phyloP scores from a whole-genome alignment of 306 rosid species.

The Sindora glabra region DNA sequence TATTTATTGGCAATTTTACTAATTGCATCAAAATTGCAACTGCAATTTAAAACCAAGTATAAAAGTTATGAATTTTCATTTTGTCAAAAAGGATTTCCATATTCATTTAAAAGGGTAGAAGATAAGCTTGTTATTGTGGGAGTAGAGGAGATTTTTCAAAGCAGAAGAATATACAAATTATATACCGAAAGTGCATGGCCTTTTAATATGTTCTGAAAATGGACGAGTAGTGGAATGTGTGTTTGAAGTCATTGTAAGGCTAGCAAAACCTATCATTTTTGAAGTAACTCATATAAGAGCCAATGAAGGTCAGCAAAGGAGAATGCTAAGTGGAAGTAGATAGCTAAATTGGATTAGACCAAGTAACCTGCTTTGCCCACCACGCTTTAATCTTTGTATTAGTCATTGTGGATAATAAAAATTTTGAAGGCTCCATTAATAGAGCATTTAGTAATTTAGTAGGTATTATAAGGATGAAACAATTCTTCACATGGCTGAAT shows the following conservation, averaged over 20 bases:
- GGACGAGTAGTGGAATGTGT: constrained; percentile 29
- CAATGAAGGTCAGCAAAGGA: not conserved
- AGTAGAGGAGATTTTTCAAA: constrained; percentile 24
- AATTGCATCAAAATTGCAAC: no score
- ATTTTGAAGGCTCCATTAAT: not conserved
- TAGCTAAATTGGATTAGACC: constrained; percentile 7
- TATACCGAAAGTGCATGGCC: constrained; percentile 22
- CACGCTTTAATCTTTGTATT: not conserved
- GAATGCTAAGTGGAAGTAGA: not conserved
- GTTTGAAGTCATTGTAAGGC: constrained; percentile 30
- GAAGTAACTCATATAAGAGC: not conserved
- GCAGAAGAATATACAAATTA: constrained; percentile 11
- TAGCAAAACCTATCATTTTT: constrained; percentile 1
- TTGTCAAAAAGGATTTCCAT: no score
- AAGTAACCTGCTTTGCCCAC: not conserved
- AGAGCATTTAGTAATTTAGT: not conserved
- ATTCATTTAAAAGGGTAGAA: no score
- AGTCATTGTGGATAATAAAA: not conserved
- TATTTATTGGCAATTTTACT: no score
- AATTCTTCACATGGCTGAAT: no score
- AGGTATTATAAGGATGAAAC: no score
- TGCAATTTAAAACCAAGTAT: no score
- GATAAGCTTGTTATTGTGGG: constrained; percentile 18
- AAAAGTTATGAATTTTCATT: no score
- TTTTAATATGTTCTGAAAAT: constrained; percentile 12